A percentile compares a stretch with the other conserved stretches of the same genome.
Evolutionary conservation across 768 basidiomycete genomes (phyloP).

Genomic region (Kwoniella mangroviensis): DNA sequence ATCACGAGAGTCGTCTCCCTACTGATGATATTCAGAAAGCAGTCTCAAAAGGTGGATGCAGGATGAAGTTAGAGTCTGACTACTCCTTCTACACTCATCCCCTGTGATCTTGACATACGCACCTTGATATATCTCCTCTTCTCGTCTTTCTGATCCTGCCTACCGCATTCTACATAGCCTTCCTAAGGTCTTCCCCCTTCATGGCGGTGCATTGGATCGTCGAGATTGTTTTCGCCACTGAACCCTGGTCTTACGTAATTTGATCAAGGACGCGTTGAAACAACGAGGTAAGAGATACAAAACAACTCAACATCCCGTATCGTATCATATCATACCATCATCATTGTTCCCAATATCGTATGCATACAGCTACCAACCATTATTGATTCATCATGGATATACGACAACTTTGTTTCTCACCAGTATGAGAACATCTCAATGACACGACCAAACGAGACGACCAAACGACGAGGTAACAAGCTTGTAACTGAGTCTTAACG

Average conservation of each 20-base stretch:
- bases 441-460: not conserved
- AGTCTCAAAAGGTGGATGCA: no score
- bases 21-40: not conserved
- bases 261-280: not conserved
- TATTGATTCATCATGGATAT: not conserved
- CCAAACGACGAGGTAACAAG: not conserved
- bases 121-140: no score
- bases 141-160: no score
- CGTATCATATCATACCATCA: not conserved
- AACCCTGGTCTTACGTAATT: not conserved
- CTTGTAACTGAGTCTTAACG: not conserved
- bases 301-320: not conserved
- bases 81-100: no score
- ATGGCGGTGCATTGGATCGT: no score
- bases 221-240: not conserved
- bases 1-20: not conserved
- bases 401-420: not conserved
- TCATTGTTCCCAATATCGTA: not conserved
- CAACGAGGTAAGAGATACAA: not conserved
- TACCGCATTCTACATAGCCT: no score
- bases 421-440: no score
- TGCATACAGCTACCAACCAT: not conserved
- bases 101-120: no score
- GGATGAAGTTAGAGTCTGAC: no score
- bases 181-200: no score